Evolutionary conservation across 1,284 basidiomycete species (phyloP).

Genomic region (Xerocomus minutiporus): DNA sequence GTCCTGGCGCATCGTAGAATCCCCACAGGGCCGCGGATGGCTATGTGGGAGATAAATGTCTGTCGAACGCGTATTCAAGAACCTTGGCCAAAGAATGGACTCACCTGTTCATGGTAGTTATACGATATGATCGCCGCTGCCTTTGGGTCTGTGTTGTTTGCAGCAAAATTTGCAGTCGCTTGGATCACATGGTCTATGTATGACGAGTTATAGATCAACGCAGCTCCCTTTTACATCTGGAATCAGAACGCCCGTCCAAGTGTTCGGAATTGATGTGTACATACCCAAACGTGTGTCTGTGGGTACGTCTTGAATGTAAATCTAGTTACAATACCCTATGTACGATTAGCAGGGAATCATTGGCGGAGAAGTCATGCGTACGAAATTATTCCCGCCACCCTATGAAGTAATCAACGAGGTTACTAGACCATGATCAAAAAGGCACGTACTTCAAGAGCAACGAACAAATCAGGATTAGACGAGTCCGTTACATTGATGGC

Average conservation of each 20-base stretch:
- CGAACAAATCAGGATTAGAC: too few species aligned
- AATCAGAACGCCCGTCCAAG: not conserved
- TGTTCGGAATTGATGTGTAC: not conserved
- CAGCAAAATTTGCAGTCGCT: constrained; percentile 51
- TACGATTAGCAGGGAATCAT: constrained; percentile 28
- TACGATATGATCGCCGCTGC: constrained; percentile 52
- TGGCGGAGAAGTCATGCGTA: not conserved
- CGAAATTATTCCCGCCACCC: not conserved
- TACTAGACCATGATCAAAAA: too few species aligned
- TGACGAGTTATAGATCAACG: constrained; percentile 39
- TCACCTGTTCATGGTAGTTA: constrained; percentile 20
- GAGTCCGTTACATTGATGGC: too few species aligned
- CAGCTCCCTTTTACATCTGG: constrained; percentile 44
- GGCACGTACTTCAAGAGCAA: not conserved
- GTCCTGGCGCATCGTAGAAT: constrained; percentile 52
- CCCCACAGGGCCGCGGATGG: constrained; percentile 36
- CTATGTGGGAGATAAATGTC: constrained; percentile 19
- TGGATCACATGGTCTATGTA: constrained; percentile 6
- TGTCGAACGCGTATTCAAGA: not conserved
- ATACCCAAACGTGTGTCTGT: constrained; percentile 56
- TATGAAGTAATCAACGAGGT: not conserved
- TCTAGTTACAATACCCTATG: constrained; percentile 45
- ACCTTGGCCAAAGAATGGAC: too few species aligned
- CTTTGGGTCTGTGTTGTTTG: constrained; percentile 52
- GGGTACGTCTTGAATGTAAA: constrained; percentile 35